Evolutionary conservation across 2,329 filamentous ascomycete genomes (phyloP), one percentile per base, ranked within the genome.

Genomic region (Alternaria longipes): DNA sequence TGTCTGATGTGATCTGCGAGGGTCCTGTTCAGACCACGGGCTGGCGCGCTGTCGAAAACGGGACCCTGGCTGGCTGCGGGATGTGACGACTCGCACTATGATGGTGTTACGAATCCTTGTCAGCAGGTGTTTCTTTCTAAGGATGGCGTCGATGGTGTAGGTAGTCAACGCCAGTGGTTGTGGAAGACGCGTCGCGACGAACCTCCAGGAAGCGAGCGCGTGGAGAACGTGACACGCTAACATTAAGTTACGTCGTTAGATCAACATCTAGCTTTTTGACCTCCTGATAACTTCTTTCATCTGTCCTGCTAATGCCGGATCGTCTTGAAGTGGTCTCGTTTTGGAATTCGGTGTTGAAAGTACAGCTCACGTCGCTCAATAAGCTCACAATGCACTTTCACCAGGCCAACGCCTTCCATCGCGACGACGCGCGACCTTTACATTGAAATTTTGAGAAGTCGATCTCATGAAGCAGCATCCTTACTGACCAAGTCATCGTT

Each of bases 201-300:
- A 34, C 46, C 18, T 34, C 18, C 34, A 5, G 46, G 30, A 22
- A 49, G 28, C 18, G 20, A 49, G 46, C 46, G 46, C 46, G 46
- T 49, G 30, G 8, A 20, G 9, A 20, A 49, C 45, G 28, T 49
- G 45, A 49, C 45, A 49, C 45, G 30, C 45, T 34, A 34, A 34
- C 12, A 26, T 34, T 7, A 32, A 34, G 28, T 20, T 7, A 18
- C 28, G 46, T 49, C 30, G 36, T 49, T 36, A 4, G 36, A 5
- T 34, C 46, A 36, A 49, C 46, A 20, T 36, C 46, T 20, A 22
- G n/a, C 32, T 36, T 30, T 45, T 26, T 26, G 9, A 45, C 18
- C 20, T 34, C 14, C 9, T 22, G 12, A 30, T 20, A 22, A 22
- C 40, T 45, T 14, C 9, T 30, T 8, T 16, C 16, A n/a, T 36